phyloP scores from a whole-genome alignment of 495 filamentous ascomycete genomes.

The Halenospora varia region DNA sequence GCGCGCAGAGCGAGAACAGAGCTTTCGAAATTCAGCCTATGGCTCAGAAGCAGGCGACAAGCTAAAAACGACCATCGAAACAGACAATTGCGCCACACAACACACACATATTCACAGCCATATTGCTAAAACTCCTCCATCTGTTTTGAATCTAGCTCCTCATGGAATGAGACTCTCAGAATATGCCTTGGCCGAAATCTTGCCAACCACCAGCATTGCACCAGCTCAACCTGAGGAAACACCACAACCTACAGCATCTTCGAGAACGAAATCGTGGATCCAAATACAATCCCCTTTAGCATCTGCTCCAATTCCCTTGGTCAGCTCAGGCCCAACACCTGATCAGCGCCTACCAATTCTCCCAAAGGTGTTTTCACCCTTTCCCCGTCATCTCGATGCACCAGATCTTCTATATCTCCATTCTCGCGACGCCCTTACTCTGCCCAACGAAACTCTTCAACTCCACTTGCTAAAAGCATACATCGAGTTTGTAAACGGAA shows the following conservation, averaged over 20 bases:
- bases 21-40: background rate
- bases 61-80: background rate
- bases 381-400: slow-evolving; percentile 57
- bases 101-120: too few species aligned
- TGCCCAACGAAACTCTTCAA: slow-evolving; percentile 59
- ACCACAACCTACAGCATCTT: background rate
- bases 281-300: slow-evolving; percentile 1
- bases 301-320: background rate
- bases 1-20: background rate
- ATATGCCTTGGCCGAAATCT: background rate
- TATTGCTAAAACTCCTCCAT: background rate
- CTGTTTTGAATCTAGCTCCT: background rate
- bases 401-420: slow-evolving; percentile 71
- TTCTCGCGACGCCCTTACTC: slow-evolving; percentile 65
- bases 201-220: background rate
- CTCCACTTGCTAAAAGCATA: slow-evolving; percentile 69
- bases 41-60: background rate
- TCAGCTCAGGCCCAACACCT: slow-evolving; percentile 25
- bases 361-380: slow-evolving; percentile 66
- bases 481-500: slow-evolving; percentile 76
- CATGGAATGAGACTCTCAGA: background rate
- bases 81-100: background rate
- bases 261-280: background rate
- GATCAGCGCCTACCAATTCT: slow-evolving; percentile 11
- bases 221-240: background rate